Percentiles rank a stretch among this genome's conserved stretches.
Conservation (phyloP, 1,139 yeast species). For the Magnusiomyces fungicola region DNA sequence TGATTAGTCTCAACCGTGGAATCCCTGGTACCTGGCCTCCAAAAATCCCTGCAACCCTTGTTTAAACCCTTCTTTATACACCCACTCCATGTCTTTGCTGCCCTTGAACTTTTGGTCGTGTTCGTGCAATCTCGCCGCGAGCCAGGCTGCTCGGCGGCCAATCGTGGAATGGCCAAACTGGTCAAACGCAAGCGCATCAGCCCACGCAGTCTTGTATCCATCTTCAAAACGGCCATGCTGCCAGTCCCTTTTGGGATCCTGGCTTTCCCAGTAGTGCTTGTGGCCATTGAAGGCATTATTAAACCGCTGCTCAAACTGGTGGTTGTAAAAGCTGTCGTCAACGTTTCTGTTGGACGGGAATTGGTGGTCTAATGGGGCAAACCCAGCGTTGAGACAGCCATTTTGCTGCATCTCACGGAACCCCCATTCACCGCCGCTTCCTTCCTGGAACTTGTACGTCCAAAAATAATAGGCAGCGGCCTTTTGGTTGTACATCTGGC, state of each 20-base stretch:
- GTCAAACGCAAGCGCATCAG: slow-evolving; percentile 61
- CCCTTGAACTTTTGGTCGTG: slow-evolving; percentile 56
- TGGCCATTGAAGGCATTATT: slow-evolving; percentile 43
- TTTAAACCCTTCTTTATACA: slow-evolving; percentile 79
- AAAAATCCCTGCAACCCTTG: slow-evolving; percentile 41
- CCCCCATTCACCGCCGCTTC: slow-evolving; percentile 97
- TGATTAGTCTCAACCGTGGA: no score
- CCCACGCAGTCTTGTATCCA: slow-evolving; percentile 70
- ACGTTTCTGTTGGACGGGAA: slow-evolving; percentile 11
- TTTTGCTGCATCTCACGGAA: slow-evolving; percentile 66
- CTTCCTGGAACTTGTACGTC: slow-evolving; percentile 82
- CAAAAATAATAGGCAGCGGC: slow-evolving; percentile 73
- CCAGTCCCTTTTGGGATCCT: slow-evolving; percentile 51
- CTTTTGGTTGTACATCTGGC: slow-evolving; percentile 44
- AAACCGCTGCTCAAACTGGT: slow-evolving; percentile 39
- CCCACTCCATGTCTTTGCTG: slow-evolving; percentile 57
- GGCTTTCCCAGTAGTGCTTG: slow-evolving; percentile 58
- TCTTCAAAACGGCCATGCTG: slow-evolving; percentile 77
- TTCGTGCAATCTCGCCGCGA: slow-evolving; percentile 44
- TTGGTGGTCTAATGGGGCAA: slow-evolving; percentile 1
- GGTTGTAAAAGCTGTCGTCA: slow-evolving; percentile 16
- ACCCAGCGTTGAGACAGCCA: slow-evolving; percentile 40
- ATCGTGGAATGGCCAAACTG: slow-evolving; percentile 59
- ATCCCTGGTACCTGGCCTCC: slow-evolving; percentile 10
- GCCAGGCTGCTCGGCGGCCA: slow-evolving; percentile 72